phyloP scores from a whole-genome alignment of 306 rosid genomes.

The Inga leiocalycina region DNA sequence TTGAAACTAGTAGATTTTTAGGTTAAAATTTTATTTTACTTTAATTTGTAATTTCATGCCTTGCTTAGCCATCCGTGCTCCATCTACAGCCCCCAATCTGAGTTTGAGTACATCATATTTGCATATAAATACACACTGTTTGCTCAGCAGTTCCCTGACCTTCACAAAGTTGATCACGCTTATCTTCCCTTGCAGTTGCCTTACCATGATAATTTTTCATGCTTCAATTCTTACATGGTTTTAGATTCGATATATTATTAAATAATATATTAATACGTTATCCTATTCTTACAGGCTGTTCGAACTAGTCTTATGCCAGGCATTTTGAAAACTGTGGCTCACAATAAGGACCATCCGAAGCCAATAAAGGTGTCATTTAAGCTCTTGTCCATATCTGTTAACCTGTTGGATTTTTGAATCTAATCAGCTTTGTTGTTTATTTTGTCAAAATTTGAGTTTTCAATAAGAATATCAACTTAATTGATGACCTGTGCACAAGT shows the following conservation, averaged over 20 bases:
- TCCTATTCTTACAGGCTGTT: conserved; percentile 6
- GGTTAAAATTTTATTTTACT: neutral
- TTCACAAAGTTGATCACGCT: neutral
- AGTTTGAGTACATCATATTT: neutral
- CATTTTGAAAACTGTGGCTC: conserved; percentile 17
- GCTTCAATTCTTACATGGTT: neutral
- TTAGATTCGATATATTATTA: neutral
- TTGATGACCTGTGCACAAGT: neutral
- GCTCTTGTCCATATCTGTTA: neutral
- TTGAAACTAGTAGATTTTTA: neutral
- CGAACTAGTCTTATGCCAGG: conserved; percentile 7
- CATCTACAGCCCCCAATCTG: neutral
- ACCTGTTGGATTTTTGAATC: neutral
- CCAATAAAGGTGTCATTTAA: conserved; percentile 7
- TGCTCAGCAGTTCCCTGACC: neutral
- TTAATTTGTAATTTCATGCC: neutral
- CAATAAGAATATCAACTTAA: neutral
- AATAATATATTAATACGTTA: neutral
- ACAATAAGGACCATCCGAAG: conserved; percentile 1
- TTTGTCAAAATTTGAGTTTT: neutral
- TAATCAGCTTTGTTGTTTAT: neutral
- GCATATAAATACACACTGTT: neutral
- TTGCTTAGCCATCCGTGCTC: neutral
- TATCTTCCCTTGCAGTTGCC: neutral
- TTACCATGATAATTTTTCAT: neutral